Base-by-base conservation (phyloP, 2,329 filamentous ascomycete genomes). In the Colletotrichum lupini region DNA sequence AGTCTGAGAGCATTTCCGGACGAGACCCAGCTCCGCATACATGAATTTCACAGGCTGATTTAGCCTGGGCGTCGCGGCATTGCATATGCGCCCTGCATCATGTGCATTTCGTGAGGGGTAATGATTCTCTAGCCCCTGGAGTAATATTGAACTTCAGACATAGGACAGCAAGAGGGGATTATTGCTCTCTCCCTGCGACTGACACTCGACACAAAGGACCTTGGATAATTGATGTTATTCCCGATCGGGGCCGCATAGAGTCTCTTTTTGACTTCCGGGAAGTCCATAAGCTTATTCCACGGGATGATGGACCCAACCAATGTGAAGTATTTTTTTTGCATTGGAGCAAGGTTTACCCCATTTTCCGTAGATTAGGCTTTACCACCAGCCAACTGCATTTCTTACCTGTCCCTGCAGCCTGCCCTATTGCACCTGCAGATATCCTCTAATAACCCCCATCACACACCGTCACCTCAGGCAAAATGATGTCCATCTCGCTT, bases 211-310 rank as follows among this genome's bases (percentile, higher is more conserved):
- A 26, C 8, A 22, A n/a, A 8, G 24, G n/a, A 11, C 8, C 5
- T 46, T 4, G 8, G 30, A 1, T 14, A 5, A 1, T 11, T 22
- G 30, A 11, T 2, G 8, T 22, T 16, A 2, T 16, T 69, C 26
- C 4, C 14, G 30, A 14, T 24, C 63, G 19, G 28, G 53, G 11
- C 46, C 8, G 19, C 19, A 8, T 30, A 1, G 26, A 1, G 32
- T 56, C 8, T 70, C 7, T 35, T 14, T 11, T 52, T 65, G 35
- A 60, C n/a, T 49, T 60, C 2, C 66, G 55, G 60, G 35, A 35
- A 56, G 35, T n/a, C 68, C 63, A 65, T 52, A 22, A 73, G 70
- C 67, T 73, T 61, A 61, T 61, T 49, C 2, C n/a, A 22, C 14
- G 32, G 11, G 16, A 12, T 4, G 32, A 5, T 35, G 32, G 32